Base-by-base conservation (phyloP, 441 rosid genomes). In the Gossypium davidsonii region DNA sequence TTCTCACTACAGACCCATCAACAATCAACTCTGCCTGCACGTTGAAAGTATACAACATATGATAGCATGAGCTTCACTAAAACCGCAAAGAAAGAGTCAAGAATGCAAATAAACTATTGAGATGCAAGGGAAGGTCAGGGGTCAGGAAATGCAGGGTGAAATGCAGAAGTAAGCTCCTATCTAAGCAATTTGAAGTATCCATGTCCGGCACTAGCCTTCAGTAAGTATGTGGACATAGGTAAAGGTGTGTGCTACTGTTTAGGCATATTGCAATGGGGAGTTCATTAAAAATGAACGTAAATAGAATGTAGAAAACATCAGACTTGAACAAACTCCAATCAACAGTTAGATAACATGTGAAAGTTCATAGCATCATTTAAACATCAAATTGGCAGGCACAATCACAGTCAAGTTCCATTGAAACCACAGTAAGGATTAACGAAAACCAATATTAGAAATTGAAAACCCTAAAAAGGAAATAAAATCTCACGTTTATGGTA, bases 1-100 rank as follows among this genome's bases (percentile, higher is more conserved):
- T 86, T 82, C 90, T 85, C 74, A 87, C 86, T 25, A 88, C 76
- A 3, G 89, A 78, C 46, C 82, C 97, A 9, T 91, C 89, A 42
- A 88, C 84, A 25, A 80, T 51, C 85, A 91, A 23, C 80, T 81
- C 86, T 34, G 75, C 79, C 91, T 85, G 80, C 26, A 42, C 3
- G 15, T 34, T 10, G 5, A 12, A 23, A 37, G 42, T 14, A 52
- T 8, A 56, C 15, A 34, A 34, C 39, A 34, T 39, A 62, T 39
- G 6, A 48, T 2, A 3, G 7, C 23, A 25, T 6, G 39, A 67
- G 2, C 5, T 14, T 23, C 56, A 66, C 25, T 23, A 42, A 20
- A 42, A 34, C 10, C 4, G 8, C 15, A 21, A 39, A 44, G 55
- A 37, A 66, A 23, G 2, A 23, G 26, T 12, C 62, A 58, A 25